Evolutionary conservation across 371 early-diverging fungal species (phyloP).

Genomic region (Cokeromyces recurvatus): DNA sequence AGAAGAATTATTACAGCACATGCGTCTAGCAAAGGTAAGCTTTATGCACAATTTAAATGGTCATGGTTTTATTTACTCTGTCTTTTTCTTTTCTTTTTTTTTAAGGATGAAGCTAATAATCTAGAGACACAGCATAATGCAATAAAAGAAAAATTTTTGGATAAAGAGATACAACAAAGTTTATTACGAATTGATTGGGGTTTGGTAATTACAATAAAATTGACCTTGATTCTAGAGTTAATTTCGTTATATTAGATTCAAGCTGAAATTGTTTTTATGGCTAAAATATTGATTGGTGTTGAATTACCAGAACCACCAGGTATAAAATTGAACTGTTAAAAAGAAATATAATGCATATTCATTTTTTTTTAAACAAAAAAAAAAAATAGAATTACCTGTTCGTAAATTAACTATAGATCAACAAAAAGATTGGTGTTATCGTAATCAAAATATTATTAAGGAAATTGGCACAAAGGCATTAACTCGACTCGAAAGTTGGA

Average conservation of each 20-base stretch:
- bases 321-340: not conserved
- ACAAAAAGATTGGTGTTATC: conserved; percentile 14
- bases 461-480: conserved; percentile 14
- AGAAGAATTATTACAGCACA: conserved; percentile 13
- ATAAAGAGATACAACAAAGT: conserved; percentile 16
- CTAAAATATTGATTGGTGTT: conserved; percentile 9
- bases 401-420: conserved; percentile 6
- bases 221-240: too few relatives aligned
- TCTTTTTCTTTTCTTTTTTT: too few relatives aligned
- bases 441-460: conserved; percentile 11
- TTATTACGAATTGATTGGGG: conserved; percentile 16
- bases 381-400: too few relatives aligned
- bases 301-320: conserved; percentile 10
- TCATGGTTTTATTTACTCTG: too few relatives aligned
- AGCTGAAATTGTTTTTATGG: conserved; percentile 17
- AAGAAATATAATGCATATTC: not conserved
- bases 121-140: conserved; percentile 7
- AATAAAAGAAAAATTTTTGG: conserved; percentile 4
- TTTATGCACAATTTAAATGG: too few relatives aligned
- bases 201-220: conserved; percentile 5
- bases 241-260: conserved; percentile 11
- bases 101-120: conserved; percentile 7
- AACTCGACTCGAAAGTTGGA: conserved; percentile 13
- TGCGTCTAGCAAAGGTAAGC: conserved; percentile 16
- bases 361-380: too few relatives aligned